Percentiles rank a stretch among this genome's conserved stretches.
These are phyloP conservation scores for Vinca minor DNA, from an alignment of 257 asterid species.

Conservation along the genomic window DNA sequence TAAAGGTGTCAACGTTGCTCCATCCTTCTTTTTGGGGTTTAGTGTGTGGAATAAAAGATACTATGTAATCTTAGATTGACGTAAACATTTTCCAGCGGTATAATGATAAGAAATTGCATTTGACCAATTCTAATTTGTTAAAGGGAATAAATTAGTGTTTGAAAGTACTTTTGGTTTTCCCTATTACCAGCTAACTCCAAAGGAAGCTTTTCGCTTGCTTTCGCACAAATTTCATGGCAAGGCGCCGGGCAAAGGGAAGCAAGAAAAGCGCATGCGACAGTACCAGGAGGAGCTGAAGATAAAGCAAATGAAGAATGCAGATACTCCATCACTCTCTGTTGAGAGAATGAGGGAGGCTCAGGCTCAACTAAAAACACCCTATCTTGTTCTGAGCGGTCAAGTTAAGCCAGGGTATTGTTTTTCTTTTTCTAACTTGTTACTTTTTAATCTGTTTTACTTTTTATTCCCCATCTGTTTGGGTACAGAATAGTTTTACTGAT, in stretches of 20 bases:
- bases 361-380: constrained; percentile 55
- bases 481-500: background rate
- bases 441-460: background rate
- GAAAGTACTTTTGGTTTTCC: constrained; percentile 9
- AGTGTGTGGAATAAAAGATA: background rate
- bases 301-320: constrained; percentile 87
- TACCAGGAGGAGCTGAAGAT: constrained; percentile 84
- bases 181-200: constrained; percentile 72
- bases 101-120: background rate
- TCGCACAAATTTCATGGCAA: constrained; percentile 98
- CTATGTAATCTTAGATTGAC: background rate
- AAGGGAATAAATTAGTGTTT: background rate
- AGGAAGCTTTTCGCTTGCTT: constrained; percentile 79
- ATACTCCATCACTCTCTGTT: constrained; percentile 87
- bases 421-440: background rate
- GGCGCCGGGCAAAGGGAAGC: constrained; percentile 94
- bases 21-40: background rate
- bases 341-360: constrained; percentile 94
- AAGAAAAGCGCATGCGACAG: constrained; percentile 84
- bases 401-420: constrained; percentile 82
- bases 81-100: background rate
- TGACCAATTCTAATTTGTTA: background rate
- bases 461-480: background rate
- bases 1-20: background rate
- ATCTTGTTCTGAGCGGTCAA: constrained; percentile 76